Conservation (phyloP, 1,284 basidiomycete species). For the Cutaneotrichosporon mucoides region DNA sequence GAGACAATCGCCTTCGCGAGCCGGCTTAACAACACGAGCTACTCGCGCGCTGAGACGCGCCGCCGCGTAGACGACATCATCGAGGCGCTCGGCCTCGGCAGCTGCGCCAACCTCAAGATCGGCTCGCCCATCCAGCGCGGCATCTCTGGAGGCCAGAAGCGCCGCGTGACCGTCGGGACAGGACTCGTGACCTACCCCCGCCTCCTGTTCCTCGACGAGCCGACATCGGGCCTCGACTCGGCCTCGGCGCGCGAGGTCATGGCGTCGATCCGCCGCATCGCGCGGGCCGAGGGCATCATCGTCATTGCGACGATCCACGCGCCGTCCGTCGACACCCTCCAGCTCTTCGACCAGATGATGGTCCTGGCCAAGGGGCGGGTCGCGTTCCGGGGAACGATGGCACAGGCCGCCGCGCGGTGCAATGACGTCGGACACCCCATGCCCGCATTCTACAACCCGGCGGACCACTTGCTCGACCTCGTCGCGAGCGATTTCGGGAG, state of each 20-base stretch:
- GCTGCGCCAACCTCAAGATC: slow-evolving; percentile 24
- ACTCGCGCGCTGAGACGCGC: slow-evolving; percentile 6
- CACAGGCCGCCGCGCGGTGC: slow-evolving; percentile 19
- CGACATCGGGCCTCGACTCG: slow-evolving; percentile 35
- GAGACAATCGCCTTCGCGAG: slow-evolving; percentile 27
- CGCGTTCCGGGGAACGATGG: slow-evolving; percentile 28
- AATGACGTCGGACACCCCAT: slow-evolving; percentile 18
- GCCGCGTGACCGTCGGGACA: slow-evolving; percentile 44
- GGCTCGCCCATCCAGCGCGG: slow-evolving; percentile 50
- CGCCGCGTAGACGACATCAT: slow-evolving; percentile 19
- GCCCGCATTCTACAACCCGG: slow-evolving; percentile 28
- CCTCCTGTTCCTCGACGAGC: slow-evolving; percentile 51
- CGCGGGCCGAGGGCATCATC: slow-evolving; percentile 17
- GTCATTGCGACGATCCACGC: slow-evolving; percentile 48
- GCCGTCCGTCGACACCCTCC: slow-evolving; percentile 45
- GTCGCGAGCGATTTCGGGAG: slow-evolving; percentile 30
- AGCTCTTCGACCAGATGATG: slow-evolving; percentile 41
- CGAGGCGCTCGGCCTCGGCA: slow-evolving; percentile 16
- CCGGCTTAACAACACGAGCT: slow-evolving; percentile 15
- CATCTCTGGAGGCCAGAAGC: slow-evolving; percentile 49
- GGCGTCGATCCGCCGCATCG: slow-evolving; percentile 16
- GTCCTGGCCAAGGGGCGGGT: slow-evolving; percentile 40
- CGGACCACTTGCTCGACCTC: slow-evolving; percentile 33
- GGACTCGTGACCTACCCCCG: slow-evolving; percentile 43
- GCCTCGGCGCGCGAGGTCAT: slow-evolving; percentile 19